Conservation (phyloP, 441 rosid genomes). For the Omphalea diandra region DNA sequence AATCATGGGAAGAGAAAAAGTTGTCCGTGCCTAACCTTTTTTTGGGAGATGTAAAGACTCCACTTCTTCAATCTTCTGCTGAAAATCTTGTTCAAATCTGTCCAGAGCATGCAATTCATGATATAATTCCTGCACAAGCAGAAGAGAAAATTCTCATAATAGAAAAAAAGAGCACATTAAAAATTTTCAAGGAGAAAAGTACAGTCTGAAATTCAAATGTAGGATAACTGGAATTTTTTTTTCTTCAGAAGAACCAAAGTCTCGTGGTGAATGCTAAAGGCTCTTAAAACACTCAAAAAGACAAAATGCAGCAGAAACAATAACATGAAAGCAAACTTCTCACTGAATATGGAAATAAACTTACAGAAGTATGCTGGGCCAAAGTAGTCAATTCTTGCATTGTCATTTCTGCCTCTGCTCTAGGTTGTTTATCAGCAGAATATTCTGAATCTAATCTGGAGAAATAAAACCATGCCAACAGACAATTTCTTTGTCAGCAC, state of each 20-base stretch:
- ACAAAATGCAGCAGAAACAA: constrained; percentile 4
- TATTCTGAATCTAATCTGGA: constrained; percentile 60
- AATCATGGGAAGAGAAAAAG: constrained; percentile 4
- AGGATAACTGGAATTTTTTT: neutral
- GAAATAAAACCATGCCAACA: constrained; percentile 22
- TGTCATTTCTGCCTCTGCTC: constrained; percentile 52
- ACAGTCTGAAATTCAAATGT: neutral
- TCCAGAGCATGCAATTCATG: constrained; percentile 77
- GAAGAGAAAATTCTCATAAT: constrained; percentile 22
- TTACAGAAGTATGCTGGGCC: constrained; percentile 76
- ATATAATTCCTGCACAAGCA: constrained; percentile 65
- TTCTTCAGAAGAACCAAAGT: neutral
- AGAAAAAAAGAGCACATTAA: constrained; percentile 5
- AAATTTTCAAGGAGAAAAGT: constrained; percentile 9
- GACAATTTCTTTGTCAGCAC: constrained; percentile 22
- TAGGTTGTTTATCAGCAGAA: constrained; percentile 35
- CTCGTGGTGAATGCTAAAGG: neutral
- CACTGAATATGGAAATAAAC: constrained; percentile 26
- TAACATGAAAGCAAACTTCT: constrained; percentile 1
- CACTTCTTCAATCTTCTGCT: constrained; percentile 56
- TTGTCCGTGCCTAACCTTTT: constrained; percentile 48
- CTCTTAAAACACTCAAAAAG: neutral
- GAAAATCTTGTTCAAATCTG: constrained; percentile 80
- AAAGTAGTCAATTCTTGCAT: constrained; percentile 67
- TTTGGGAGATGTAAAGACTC: constrained; percentile 69